phyloP scores from a whole-genome alignment of 805 yeast species.

The Yarrowia sp. region DNA sequence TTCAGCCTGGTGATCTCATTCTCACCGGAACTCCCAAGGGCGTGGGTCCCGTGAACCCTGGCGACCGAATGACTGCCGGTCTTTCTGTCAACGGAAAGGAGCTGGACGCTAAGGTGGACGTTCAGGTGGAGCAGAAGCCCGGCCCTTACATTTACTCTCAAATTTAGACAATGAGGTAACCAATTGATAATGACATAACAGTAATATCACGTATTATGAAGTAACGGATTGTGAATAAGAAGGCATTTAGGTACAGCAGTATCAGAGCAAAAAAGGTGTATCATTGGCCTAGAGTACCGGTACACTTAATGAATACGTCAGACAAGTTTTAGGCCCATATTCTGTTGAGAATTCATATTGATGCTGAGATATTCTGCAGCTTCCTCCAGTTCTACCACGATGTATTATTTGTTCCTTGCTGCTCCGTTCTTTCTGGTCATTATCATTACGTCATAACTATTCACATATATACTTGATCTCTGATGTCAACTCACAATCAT shows the following conservation, averaged over 20 bases:
- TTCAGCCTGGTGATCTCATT: constrained; percentile 88
- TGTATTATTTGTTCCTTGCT: too few species aligned
- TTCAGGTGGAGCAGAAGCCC: constrained; percentile 61
- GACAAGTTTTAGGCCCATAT: too few species aligned
- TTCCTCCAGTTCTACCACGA: too few species aligned
- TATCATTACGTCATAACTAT: constrained; percentile 32
- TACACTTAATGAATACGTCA: too few species aligned
- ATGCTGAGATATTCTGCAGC: too few species aligned
- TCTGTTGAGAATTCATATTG: too few species aligned
- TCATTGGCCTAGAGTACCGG: too few species aligned
- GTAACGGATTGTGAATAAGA: too few species aligned
- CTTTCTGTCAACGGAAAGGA: constrained; percentile 62
- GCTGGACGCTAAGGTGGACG: constrained; percentile 58
- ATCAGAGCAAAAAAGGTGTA: too few species aligned
- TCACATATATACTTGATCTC: constrained; percentile 22
- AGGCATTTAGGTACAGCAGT: too few species aligned
- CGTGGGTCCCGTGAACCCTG: constrained; percentile 83
- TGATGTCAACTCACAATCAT: constrained; percentile 6
- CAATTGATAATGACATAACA: too few species aligned
- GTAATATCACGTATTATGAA: too few species aligned
- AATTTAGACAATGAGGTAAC: neutral
- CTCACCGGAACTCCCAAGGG: constrained; percentile 98
- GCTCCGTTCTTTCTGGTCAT: neutral
- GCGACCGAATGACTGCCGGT: constrained; percentile 75
- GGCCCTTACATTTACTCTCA: constrained; percentile 61